Evolutionary conservation across 352 stramenopile species (phyloP), one percentile per base, ranked within the genome.

Genomic region (Globisporangium uncinulatum): DNA sequence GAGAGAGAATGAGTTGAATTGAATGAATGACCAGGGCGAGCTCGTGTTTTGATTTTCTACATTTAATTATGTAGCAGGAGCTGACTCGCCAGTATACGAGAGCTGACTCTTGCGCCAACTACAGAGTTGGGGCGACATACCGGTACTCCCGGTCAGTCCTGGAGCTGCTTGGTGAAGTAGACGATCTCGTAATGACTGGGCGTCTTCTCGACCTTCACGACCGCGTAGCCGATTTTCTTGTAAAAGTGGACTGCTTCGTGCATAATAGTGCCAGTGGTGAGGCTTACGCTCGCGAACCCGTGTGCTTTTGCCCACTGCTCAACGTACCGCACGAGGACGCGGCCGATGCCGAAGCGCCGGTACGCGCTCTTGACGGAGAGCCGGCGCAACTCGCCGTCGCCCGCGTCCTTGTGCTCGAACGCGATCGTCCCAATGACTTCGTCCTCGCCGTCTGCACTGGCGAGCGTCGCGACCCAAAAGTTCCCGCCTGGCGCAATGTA

Each of bases 401-500:
- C 19, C 5, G 62, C 36, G 3, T 51, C 39, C 21, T 73, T 76
- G 20, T 21, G 19, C 44, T 76, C 51, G 20, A 56, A 52, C 3
- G 43, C 68, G 31, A 76, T 53, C 29, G 51, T 57, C 6, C 42
- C 51, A 24, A 60, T 53, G 10, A 54, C 14, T 48, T 57, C 62
- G 48, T 58, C 62, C 52, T 50, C 50, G 48, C 34, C 34, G 6
- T 39, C 34, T 1, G 6, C 34, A 13, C 34, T 39, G 7, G 34
- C 34, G 11, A 29, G 21, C 17, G 36, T 61, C 8, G 57, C 57
- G 9, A 82, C 72, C 72, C 72, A 82, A 59, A 82, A 82, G 50
- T 75, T 73, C 19, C 72, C 72, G 0, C 72, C 72, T 2, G 59
- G 42, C 3, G n/a, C 19, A 9, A 76, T 66, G 65, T 77, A 82